phyloP scores from a whole-genome alignment of 805 yeast genomes.

The Schizosaccharomyces japonicus region DNA sequence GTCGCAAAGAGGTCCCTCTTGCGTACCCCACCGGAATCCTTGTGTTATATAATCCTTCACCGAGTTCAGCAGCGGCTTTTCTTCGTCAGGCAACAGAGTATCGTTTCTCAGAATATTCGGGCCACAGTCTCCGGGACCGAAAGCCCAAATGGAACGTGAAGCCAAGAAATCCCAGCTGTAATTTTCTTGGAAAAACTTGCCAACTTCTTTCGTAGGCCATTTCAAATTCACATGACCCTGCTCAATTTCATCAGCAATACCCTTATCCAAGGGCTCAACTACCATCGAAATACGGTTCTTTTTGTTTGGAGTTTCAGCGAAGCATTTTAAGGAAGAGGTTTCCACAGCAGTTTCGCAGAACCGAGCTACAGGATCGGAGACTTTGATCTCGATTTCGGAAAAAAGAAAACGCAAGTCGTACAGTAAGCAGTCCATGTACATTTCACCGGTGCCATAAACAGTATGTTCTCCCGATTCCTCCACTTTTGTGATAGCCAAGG shows the following conservation, averaged over 20 bases:
- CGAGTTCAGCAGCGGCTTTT: slow-evolving; percentile 23
- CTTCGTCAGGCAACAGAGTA: slow-evolving; percentile 47
- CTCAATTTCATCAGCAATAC: slow-evolving; percentile 33
- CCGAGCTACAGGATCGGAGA: slow-evolving; percentile 61
- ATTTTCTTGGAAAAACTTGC: slow-evolving; percentile 30
- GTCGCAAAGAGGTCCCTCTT: slow-evolving; percentile 83
- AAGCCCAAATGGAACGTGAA: slow-evolving; percentile 59
- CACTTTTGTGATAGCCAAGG: slow-evolving; percentile 41
- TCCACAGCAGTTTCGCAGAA: slow-evolving; percentile 57
- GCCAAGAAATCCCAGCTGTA: slow-evolving; percentile 68
- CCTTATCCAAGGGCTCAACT: slow-evolving; percentile 47
- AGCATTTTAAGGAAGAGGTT: slow-evolving; percentile 43
- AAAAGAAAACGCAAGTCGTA: slow-evolving; percentile 48
- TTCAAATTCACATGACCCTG: slow-evolving; percentile 19
- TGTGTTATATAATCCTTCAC: slow-evolving; percentile 35
- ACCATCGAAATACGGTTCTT: slow-evolving; percentile 38
- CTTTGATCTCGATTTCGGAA: slow-evolving; percentile 45
- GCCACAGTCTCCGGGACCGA: slow-evolving; percentile 33
- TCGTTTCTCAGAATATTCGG: slow-evolving; percentile 45
- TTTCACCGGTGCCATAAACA: slow-evolving; percentile 62
- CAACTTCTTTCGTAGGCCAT: slow-evolving; percentile 22
- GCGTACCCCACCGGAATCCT: slow-evolving; percentile 65
- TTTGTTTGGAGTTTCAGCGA: slow-evolving; percentile 31
- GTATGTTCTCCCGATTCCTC: slow-evolving; percentile 81
- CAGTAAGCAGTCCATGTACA: slow-evolving; percentile 61